Conservation (phyloP, 768 basidiomycete genomes). For the Wakefieldia striispora region DNA sequence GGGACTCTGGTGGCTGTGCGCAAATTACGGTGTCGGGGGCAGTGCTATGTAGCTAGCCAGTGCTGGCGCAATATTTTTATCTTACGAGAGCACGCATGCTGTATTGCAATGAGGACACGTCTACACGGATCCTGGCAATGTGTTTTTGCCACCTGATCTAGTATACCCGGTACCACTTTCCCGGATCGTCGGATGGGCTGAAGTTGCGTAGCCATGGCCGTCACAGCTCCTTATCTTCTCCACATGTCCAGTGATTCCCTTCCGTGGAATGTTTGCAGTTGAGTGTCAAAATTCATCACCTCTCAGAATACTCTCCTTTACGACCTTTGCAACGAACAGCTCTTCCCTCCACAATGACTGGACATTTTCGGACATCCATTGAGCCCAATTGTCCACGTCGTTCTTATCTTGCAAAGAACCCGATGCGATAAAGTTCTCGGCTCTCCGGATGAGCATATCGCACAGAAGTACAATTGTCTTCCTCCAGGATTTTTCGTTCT, state of each 20-base stretch:
- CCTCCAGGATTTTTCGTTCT: conserved; percentile 51
- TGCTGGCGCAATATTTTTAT: too few relatives aligned
- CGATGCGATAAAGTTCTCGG: conserved; percentile 19
- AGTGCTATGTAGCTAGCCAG: too few relatives aligned
- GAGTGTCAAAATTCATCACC: conserved; percentile 47
- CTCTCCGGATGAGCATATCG: conserved; percentile 34
- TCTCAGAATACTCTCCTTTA: conserved; percentile 43
- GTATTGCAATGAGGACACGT: too few relatives aligned
- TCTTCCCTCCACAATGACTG: conserved; percentile 62
- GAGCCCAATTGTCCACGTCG: conserved; percentile 24
- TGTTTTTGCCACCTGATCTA: too few relatives aligned
- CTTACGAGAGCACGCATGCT: too few relatives aligned
- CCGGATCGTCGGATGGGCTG: too few relatives aligned
- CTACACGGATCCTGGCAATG: too few relatives aligned
- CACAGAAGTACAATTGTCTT: conserved; percentile 40
- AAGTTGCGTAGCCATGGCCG: too few relatives aligned
- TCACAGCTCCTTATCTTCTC: too few relatives aligned
- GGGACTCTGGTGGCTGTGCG: conserved; percentile 20
- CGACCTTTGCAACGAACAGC: conserved; percentile 44
- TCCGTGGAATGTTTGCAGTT: neutral
- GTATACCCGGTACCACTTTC: too few relatives aligned
- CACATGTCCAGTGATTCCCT: too few relatives aligned
- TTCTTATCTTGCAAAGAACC: neutral
- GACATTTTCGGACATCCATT: conserved; percentile 41
- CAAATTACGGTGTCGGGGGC: too few relatives aligned